Base-by-base conservation (phyloP, 176 grass and related monocot species). In the Triticum timopheevii region DNA sequence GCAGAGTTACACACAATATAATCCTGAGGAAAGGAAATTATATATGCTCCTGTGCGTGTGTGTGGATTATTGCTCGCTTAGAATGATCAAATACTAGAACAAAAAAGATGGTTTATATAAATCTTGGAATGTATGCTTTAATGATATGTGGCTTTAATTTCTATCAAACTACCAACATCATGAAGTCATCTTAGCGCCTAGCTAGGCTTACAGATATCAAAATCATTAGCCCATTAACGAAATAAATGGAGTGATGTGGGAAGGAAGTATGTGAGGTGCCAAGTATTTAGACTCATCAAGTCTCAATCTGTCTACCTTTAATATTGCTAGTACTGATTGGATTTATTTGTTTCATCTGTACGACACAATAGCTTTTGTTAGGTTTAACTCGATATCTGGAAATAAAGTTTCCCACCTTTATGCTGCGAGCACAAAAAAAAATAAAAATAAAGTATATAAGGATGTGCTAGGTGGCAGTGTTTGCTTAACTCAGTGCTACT, bases 161-260 rank as follows among this genome's bases (percentile, higher is more conserved):
- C 17, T 24, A 39, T 73, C 35, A 44, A 74, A 76, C 59, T 34
- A 49, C 22, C 70, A 65, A 44, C 39, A 76, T 23, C 28, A 74
- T 61, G 56, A 74, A 20, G n/a, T 8, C 63, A 78, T 45, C 71
- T 63, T 65, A 78, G 16, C 52, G 16, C 49, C 19, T 82, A 89
- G 28, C 19, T 82, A 89, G 35, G 50, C 25, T 62, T 81, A 65
- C 24, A 65, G 78, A 30, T 77, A 88, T 15, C 36, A 38, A 77
- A 89, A 76, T 89, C 69, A 50, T 64, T 75, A 82, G 38, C 11
- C 24, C 63, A 24, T 78, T 72, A 65, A 77, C 31, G 10, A 90
- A 82, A 70, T 13, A 58, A 81, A 73, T 82, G 70, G 6, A 36
- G 10, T 76, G 47, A 69, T 77, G 47, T 50, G 28, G 24, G 40